Base-by-base conservation (phyloP, 495 filamentous ascomycete species). In the Talaromyces wortmannii region DNA sequence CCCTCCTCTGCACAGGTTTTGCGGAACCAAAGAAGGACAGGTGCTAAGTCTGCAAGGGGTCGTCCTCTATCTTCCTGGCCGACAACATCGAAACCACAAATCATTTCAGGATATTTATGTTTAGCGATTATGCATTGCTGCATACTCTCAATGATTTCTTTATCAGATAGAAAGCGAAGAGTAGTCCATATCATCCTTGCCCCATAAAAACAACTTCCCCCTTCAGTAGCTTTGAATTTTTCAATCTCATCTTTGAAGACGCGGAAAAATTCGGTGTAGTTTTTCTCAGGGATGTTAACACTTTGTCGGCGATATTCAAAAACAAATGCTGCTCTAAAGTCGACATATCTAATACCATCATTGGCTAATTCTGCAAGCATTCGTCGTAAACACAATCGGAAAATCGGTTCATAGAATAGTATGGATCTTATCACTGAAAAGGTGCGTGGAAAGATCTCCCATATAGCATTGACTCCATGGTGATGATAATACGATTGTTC, bases 31-130 rank as follows among this genome's bases (percentile, higher is more conserved):
- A 97, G 90, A 1, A 97, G 70, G 52, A 95, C 80, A 0, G 92
- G 91, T 0, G 90, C 78, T 2, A 95, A 73, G 59, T 92, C 87
- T 31, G 77, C 78, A 8, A 96, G 82, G 1, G 90, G 75, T 42
- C 89, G 77, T 6, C 91, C 91, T 5, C 73, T 61, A 59, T 92
- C 86, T 74, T 96, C 94, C 68, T 90, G 87, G 0, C 89, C 91
- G 8, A 95, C 90, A 13, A 95, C 63, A 69, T 97, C 94, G 70
- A 87, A 96, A n/a, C 94, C 94, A 32, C 86, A 85, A 57, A 98
- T 83, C 1, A 92, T 73, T 33, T 88, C 75, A 2, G 92, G 91
- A 61, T 85, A 91, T n/a, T 77, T 70, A 36, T 83, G 67, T 63
- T 97, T 97, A 55, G 87, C 81, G 13, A 75, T 75, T 59, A 97